phyloP scores from a whole-genome alignment of 139 green algal genomes.

The Bryopsis sp. region DNA sequence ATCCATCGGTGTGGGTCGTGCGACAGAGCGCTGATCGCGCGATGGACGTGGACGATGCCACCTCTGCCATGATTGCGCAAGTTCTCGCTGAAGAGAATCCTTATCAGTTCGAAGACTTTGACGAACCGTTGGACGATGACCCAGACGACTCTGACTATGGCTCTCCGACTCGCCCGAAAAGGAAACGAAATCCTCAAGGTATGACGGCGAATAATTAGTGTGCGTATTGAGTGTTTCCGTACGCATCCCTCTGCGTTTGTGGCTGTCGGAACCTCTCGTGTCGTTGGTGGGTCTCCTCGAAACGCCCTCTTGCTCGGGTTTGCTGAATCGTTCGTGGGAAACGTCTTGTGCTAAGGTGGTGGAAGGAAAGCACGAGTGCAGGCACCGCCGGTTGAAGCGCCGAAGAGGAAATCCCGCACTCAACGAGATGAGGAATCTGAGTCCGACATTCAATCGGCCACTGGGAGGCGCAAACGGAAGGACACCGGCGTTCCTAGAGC shows the following conservation, averaged over 20 bases:
- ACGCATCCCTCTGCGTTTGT: not conserved
- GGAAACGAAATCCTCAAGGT: not conserved
- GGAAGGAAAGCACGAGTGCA: not conserved
- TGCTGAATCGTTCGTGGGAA: not conserved
- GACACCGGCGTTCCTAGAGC: not conserved
- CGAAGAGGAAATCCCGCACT: too few relatives aligned
- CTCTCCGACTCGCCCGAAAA: not conserved
- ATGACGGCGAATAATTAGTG: not conserved
- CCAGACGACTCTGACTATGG: constrained; percentile 10
- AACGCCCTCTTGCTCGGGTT: not conserved
- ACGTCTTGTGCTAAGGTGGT: not conserved
- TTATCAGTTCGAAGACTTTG: not conserved
- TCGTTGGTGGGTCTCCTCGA: not conserved
- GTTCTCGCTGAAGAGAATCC: constrained; percentile 9
- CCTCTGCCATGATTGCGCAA: constrained; percentile 1
- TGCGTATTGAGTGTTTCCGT: not conserved
- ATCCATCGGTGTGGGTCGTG: too few relatives aligned
- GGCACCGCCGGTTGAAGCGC: too few relatives aligned
- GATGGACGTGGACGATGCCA: not conserved
- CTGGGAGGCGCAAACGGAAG: not conserved
- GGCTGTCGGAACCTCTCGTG: not conserved
- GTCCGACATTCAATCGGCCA: not conserved
- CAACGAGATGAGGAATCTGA: too few relatives aligned
- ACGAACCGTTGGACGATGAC: not conserved
- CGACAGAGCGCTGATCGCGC: too few relatives aligned